Evolutionary conservation across 257 asterid species (phyloP), one percentile per base, ranked within the genome.

Genomic region (Solanum dulcamara): DNA sequence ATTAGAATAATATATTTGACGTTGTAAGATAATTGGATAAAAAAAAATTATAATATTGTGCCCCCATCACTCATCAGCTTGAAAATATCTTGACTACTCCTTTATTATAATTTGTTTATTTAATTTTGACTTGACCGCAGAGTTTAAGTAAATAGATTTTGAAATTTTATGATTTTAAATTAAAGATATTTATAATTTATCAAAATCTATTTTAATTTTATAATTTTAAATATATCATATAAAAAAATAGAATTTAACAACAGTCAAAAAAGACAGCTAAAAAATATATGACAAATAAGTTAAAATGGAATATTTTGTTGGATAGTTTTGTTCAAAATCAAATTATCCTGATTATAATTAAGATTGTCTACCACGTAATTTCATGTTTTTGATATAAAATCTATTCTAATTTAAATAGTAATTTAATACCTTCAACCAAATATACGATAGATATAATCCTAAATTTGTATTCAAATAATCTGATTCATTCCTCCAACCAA

Each of bases 161-260:
- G 0, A 0, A 57, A 57, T 10, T n/a, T 57, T 20, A 17, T 9
- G 6, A n/a, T 1, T 5, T 22, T 57, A 0, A n/a, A 9, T 4
- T 9, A 1, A 57, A 57, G 0, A 53, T 18, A 18, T 53, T 2
- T 53, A 53, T 2, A 6, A 53, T 53, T 3, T 18, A 51, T 53
- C 60, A 53, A 18, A 5, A 18, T 51, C 12, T 9, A 0, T 22
- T 10, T 57, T 4, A 22, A 57, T 57, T 1, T 55, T 22, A 57
- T 57, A 0, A 9, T 22, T 55, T 55, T 22, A 55, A 55, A 22
- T 9, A 22, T 22, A 55, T 55, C 13, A 6, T 51, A 17, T 51
- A 1, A 51, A 51, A 48, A 48, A 17, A 51, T 2, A 51, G 1
- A 51, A 51, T 51, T 51, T n/a, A n/a, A n/a, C n/a, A n/a, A n/a